These are phyloP conservation scores for Penicillium expansum DNA, from an alignment of 2,329 filamentous ascomycete species.

Conservation along the genomic window DNA sequence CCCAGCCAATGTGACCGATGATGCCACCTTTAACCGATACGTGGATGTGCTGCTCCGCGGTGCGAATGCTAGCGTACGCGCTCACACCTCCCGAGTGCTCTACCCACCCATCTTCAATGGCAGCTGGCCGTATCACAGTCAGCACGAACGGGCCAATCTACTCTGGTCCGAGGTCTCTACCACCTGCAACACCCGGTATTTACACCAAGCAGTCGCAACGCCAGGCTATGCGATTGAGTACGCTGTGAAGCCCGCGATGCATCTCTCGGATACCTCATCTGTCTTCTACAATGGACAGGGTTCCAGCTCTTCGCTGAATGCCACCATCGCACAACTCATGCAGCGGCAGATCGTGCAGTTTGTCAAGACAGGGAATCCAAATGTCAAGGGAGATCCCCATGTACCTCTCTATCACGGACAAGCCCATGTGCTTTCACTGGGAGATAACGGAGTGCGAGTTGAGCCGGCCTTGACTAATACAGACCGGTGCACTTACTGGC, in stretches of 20 bases:
- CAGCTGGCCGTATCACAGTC: neutral
- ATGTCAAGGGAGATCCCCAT: neutral
- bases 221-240: neutral
- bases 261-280: neutral
- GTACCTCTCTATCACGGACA: neutral
- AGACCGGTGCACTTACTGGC: neutral
- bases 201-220: neutral
- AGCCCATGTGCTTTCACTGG: neutral
- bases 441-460: neutral
- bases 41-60: neutral
- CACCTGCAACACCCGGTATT: neutral
- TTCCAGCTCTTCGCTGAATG: neutral
- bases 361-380: neutral
- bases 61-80: neutral
- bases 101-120: neutral
- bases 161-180: neutral
- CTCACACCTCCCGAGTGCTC: neutral
- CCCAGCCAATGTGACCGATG: neutral
- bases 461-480: neutral
- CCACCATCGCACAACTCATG: neutral
- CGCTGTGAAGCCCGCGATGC: neutral
- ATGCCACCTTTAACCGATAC: neutral
- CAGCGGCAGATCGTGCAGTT: neutral
- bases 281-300: neutral
- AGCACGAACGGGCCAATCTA: neutral